Conservation (phyloP, 2,329 filamentous ascomycete genomes). For the Cytospora mali region DNA sequence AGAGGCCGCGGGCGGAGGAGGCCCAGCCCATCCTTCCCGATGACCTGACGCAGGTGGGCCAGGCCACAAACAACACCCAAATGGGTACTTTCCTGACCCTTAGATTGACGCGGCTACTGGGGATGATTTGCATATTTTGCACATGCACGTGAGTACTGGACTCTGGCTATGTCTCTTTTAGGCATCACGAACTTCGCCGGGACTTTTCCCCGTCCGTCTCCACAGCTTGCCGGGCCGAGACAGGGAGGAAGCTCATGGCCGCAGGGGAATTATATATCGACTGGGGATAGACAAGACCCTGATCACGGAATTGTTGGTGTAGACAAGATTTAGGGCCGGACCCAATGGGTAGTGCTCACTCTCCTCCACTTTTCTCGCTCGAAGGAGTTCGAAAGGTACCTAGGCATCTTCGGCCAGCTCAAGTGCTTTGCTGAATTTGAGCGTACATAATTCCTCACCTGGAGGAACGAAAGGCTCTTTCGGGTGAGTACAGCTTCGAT, state of each 20-base stretch:
- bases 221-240: background rate
- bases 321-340: constrained; percentile 12
- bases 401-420: too few relatives aligned
- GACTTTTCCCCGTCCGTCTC: too few relatives aligned
- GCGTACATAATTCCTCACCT: too few relatives aligned
- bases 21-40: constrained; percentile 37
- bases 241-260: constrained; percentile 1
- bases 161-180: constrained; percentile 36
- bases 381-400: too few relatives aligned
- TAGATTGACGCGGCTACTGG: too few relatives aligned
- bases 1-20: constrained; percentile 39
- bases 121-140: too few relatives aligned
- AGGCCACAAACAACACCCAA: constrained; percentile 50
- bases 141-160: constrained; percentile 39
- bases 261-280: too few relatives aligned
- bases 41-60: constrained; percentile 43
- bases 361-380: too few relatives aligned
- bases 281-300: too few relatives aligned
- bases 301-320: constrained; percentile 6
- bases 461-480: background rate
- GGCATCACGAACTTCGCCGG: too few relatives aligned
- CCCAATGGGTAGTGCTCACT: background rate
- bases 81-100: constrained; percentile 42
- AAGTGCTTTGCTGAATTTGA: too few relatives aligned
- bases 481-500: background rate